Evolutionary conservation across 23 red algal genomes (phyloP).

Genomic region (Gracilaria caudata): DNA sequence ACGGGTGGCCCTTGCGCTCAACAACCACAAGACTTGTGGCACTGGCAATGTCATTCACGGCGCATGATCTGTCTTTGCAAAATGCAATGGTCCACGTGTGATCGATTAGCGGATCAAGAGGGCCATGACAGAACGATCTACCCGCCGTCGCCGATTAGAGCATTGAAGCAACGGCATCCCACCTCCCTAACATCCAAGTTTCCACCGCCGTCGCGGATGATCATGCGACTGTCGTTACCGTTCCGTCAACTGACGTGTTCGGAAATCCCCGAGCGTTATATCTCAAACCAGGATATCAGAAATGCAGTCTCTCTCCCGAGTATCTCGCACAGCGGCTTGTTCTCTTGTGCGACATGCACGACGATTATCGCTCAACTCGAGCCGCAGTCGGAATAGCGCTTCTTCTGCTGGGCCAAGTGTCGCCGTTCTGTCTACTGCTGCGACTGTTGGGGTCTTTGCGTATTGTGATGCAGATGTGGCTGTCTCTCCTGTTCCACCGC

Average conservation of each 20-base stretch:
- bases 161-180: no score
- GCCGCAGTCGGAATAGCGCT: background rate
- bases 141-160: background rate
- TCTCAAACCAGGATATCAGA: background rate
- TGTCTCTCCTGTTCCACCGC: background rate
- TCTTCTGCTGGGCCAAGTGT: background rate
- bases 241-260: conserved; percentile 11
- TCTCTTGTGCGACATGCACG: conserved; percentile 16
- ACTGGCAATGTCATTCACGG: no score
- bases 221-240: background rate
- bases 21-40: no score
- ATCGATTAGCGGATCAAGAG: conserved; percentile 24
- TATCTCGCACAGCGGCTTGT: conserved; percentile 20
- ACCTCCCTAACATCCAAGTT: background rate
- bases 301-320: conserved; percentile 26
- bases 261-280: background rate
- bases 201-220: conserved; percentile 3
- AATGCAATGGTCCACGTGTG: conserved; percentile 32
- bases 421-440: background rate
- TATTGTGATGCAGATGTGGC: conserved; percentile 33
- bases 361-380: conserved; percentile 25
- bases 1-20: no score
- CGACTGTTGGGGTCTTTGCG: conserved; percentile 4
- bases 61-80: background rate
- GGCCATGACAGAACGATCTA: background rate